phyloP scores from a whole-genome alignment of 306 rosid genomes.

The Glycine tomentella region DNA sequence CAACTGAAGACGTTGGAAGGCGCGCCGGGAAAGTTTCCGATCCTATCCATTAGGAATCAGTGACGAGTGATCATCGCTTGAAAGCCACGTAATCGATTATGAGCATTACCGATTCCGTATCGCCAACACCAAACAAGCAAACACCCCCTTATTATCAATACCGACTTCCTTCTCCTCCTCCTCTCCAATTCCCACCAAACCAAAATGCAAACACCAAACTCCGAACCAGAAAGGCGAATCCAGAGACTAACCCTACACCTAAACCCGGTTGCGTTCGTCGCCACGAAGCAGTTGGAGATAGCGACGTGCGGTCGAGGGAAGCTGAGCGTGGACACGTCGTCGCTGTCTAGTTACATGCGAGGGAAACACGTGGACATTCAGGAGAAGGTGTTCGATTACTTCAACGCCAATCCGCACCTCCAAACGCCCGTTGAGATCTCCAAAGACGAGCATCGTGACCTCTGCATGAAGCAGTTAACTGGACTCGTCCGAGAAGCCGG shows the following conservation, averaged over 20 bases:
- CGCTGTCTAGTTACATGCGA: constrained; percentile 62
- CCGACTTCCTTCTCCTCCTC: too few relatives aligned
- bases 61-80: background rate
- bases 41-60: background rate
- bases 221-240: constrained; percentile 61
- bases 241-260: constrained; percentile 67
- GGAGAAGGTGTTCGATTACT: constrained; percentile 66
- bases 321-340: constrained; percentile 52
- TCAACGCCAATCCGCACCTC: constrained; percentile 71
- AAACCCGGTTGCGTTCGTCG: constrained; percentile 40
- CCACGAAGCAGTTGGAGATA: constrained; percentile 41
- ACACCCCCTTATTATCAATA: background rate
- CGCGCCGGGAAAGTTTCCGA: constrained; percentile 42
- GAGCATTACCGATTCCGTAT: constrained; percentile 20
- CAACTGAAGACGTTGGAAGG: constrained; percentile 25
- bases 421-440: constrained; percentile 86
- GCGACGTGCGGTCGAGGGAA: constrained; percentile 57
- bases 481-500: constrained; percentile 84
- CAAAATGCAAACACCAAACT: constrained; percentile 8
- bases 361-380: constrained; percentile 78
- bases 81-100: constrained; percentile 44
- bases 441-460: constrained; percentile 73
- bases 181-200: background rate
- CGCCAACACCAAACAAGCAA: background rate
- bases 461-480: constrained; percentile 81